These are phyloP conservation scores for Inga oerstediana DNA, from an alignment of 306 rosid species.

Conservation along the genomic window DNA sequence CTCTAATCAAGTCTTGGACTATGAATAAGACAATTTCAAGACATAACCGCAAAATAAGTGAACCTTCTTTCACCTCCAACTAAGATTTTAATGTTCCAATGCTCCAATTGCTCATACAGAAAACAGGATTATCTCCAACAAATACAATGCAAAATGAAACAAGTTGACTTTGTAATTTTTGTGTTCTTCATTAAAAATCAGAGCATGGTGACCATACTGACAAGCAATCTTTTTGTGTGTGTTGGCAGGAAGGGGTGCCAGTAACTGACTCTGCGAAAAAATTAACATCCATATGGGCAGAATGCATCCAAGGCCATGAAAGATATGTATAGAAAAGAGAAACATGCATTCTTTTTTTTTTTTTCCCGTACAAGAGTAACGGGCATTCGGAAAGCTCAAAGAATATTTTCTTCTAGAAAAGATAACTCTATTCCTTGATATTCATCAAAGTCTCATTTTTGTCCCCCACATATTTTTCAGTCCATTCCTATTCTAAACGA, in stretches of 20 bases:
- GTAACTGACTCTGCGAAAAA: not conserved
- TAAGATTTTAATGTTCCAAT: not conserved
- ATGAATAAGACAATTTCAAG: not conserved
- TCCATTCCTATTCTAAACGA: not conserved
- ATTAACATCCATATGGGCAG: not conserved
- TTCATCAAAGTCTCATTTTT: not conserved
- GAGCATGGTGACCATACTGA: not conserved
- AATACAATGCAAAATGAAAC: not conserved
- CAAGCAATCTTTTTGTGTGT: no score
- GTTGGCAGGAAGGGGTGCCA: not conserved
- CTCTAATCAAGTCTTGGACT: not conserved
- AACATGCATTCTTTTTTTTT: not conserved
- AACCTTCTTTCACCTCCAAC: not conserved
- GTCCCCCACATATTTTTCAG: not conserved
- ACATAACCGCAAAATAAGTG: not conserved
- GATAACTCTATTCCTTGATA: not conserved
- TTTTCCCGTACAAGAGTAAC: not conserved
- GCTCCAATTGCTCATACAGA: not conserved
- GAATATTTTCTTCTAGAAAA: not conserved
- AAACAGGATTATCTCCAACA: not conserved
- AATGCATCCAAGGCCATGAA: not conserved
- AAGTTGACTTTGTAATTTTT: not conserved
- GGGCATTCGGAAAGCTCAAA: not conserved
- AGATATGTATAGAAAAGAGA: conserved; percentile 1
- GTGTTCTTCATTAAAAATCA: not conserved